Evolutionary conservation across 306 rosid species (phyloP).

Genomic region (Luffa acutangula): DNA sequence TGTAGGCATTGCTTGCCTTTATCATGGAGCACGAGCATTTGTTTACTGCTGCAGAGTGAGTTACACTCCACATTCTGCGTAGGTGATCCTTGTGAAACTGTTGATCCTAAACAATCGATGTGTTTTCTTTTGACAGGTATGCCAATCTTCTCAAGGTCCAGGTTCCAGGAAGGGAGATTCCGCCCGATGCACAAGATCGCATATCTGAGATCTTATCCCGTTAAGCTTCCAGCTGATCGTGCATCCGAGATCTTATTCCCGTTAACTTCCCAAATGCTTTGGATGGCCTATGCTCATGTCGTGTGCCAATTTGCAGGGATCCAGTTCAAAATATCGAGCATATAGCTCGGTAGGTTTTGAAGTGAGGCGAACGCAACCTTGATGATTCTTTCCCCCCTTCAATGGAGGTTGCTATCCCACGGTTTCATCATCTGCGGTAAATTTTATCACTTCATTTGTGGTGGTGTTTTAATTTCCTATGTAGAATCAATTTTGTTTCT

Average conservation of each 20-base stretch:
- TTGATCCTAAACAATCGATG: not conserved
- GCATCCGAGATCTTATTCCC: conserved; percentile 49
- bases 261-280: conserved; percentile 24
- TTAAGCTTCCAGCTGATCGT: conserved; percentile 48
- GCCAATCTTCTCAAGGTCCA: conserved; percentile 71
- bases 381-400: not conserved
- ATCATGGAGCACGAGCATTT: conserved; percentile 72
- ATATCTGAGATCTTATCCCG: conserved; percentile 35
- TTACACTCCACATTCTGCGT: conserved; percentile 15
- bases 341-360: not conserved
- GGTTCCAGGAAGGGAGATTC: conserved; percentile 90
- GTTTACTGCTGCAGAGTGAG: conserved; percentile 75
- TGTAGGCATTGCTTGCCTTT: conserved; percentile 94
- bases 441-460: not conserved
- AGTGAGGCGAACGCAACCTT: not conserved
- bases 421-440: not conserved
- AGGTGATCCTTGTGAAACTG: not conserved
- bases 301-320: not conserved
- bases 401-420: not conserved
- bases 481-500: conserved; percentile 36
- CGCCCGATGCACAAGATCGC: conserved; percentile 67
- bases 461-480: conserved; percentile 25
- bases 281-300: not conserved
- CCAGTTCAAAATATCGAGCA: not conserved
- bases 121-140: conserved; percentile 46